Conservation (phyloP, 1,139 yeast genomes). For the Pichia sp. region DNA sequence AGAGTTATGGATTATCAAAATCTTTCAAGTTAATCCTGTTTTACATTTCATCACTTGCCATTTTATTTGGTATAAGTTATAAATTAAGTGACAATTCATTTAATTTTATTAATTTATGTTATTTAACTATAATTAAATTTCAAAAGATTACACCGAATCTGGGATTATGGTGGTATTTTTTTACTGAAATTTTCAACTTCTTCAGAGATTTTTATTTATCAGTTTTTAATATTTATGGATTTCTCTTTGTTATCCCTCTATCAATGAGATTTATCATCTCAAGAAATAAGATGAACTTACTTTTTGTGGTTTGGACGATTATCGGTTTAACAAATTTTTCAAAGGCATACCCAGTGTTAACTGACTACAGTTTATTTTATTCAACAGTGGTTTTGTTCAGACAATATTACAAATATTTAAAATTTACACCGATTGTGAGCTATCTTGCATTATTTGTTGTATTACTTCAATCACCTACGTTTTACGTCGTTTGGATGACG, state of each 20-base stretch:
- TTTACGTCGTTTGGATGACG: conserved; percentile 91
- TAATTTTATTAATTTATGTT: conserved; percentile 56
- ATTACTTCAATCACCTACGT: conserved; percentile 70
- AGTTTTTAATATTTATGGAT: conserved; percentile 73
- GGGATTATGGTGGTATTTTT: conserved; percentile 98
- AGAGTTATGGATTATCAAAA: not conserved
- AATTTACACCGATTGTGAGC: conserved; percentile 25
- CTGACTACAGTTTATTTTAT: conserved; percentile 66
- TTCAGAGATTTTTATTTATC: conserved; percentile 80
- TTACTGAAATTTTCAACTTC: conserved; percentile 89
- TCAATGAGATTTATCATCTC: conserved; percentile 50
- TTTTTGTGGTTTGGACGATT: conserved; percentile 60
- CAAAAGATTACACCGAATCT: conserved; percentile 74
- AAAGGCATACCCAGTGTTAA: conserved; percentile 83
- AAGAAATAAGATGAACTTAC: conserved; percentile 31
- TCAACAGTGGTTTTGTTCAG: conserved; percentile 26
- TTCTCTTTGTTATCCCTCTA: conserved; percentile 65
- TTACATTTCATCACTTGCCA: conserved; percentile 20
- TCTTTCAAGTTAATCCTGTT: conserved; percentile 11
- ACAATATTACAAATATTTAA: conserved; percentile 22
- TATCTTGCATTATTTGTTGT: conserved; percentile 24
- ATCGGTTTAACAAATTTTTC: conserved; percentile 66
- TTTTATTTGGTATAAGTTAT: conserved; percentile 39
- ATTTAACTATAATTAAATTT: conserved; percentile 54
- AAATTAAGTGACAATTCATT: conserved; percentile 36